Conservation (phyloP, 805 yeast species). For the Ogataea pignaliae region DNA sequence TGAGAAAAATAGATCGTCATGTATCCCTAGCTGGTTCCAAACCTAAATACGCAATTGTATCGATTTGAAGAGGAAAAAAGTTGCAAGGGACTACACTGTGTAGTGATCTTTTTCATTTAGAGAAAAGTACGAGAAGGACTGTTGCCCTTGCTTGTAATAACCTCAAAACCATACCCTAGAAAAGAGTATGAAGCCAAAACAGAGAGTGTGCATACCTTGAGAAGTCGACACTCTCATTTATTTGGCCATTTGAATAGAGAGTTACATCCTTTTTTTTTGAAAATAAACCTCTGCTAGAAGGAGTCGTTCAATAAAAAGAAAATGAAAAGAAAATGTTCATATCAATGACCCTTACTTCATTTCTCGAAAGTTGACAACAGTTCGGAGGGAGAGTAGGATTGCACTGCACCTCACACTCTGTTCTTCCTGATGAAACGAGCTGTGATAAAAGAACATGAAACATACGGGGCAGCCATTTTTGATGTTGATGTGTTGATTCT, state of each 20-base stretch:
- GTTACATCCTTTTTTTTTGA: too few relatives aligned
- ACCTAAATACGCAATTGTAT: not conserved
- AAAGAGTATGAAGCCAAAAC: constrained; percentile 13
- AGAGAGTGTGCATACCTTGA: not conserved
- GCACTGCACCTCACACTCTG: not conserved
- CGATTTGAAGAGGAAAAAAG: not conserved
- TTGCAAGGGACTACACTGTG: constrained; percentile 24
- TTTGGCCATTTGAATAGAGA: too few relatives aligned
- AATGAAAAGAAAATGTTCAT: too few relatives aligned
- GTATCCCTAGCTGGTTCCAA: constrained; percentile 16
- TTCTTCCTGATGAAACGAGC: not conserved
- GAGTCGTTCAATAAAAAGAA: too few relatives aligned
- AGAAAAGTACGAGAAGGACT: constrained; percentile 29
- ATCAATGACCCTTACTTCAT: not conserved
- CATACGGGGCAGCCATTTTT: constrained; percentile 30
- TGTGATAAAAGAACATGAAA: constrained; percentile 7
- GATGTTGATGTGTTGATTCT: not conserved
- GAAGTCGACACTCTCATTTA: too few relatives aligned
- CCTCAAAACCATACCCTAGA: constrained; percentile 25
- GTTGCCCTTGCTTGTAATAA: constrained; percentile 26
- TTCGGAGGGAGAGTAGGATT: too few relatives aligned
- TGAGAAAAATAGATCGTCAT: constrained; percentile 18
- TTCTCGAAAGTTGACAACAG: not conserved
- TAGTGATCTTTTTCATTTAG: constrained; percentile 22
- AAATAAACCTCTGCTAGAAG: too few relatives aligned